Base-by-base conservation (phyloP, 192 early-diverging fungal genomes). In the Coemansia sp. region DNA sequence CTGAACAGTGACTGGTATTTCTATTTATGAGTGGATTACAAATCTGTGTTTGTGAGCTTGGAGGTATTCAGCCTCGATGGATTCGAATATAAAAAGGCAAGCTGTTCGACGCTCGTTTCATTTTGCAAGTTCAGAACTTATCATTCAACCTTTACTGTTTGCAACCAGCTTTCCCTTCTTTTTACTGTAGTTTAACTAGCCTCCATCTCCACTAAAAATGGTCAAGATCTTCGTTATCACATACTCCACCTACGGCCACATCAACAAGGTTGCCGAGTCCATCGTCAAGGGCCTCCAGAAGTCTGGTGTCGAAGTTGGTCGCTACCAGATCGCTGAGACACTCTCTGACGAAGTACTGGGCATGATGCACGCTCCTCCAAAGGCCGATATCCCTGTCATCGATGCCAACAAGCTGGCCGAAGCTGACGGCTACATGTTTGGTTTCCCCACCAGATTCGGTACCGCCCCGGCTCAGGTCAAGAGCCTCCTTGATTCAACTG, bases 381-480 rank as follows among this genome's bases (percentile, higher is more conserved):
- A 84, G 71, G 58, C 67, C 62, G 76, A 85, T 53, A 63, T 89
- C 52, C 87, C 89, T 25, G 74, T 86, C 55, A 75, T 87, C 66
- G 67, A 58, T 15, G 73, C 86, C 46, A 72, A 76, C 25, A 59
- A 87, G 18, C 70, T 92, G 21, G 72, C 76, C 30, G 82, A 86
- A 43, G 84, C 84, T 37, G 90, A 92, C 76, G 90, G 75, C 12
- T 87, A 84, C 79, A 28, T 92, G 61, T 89, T 92, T 66, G 90
- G 90, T 26, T 68, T 87, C 76, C 84, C 88, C 31, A 88, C 90
- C 8, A 81, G 91, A 9, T 95, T 86, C 66, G 92, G 93, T 37
- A 70, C 61, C 4, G 58, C 85, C 18, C 86, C 93, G n/a, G 89
- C 92, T 21, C 93, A 95, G 66, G 75, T 93, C 64, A 92, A 91